Base-by-base conservation (phyloP, 1,284 basidiomycete genomes). In the Sutorius eximius region DNA sequence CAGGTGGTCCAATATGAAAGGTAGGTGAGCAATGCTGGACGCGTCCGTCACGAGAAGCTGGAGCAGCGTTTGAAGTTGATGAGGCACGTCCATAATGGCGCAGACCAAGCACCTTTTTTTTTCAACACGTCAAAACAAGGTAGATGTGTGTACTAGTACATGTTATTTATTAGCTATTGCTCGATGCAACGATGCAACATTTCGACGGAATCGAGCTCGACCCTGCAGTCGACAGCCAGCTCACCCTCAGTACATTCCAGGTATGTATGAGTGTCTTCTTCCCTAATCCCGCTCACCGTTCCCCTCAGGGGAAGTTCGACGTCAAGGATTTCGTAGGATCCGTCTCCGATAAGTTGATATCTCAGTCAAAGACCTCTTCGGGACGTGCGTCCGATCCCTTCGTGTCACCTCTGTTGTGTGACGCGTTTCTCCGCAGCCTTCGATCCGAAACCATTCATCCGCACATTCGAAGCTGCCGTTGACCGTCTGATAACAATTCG, bases 401-500 rank as follows among this genome's bases (percentile, higher is more conserved):
- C 47, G 18, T 34, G 2, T 27, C 29, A 16, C 27, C 34, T 29
- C 24, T 22, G 15, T 30, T 41, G 3, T 29, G 32, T 58, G 51
- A 62, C 56, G 46, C 55, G 32, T 49, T 51, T 27, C 58, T 34
- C 33, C 33, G 40, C 61, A 95, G 94, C 95, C 2, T 98, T 98
- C 71, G 88, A 98, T 68, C 93, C 96, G 0, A 85, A 88, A 62
- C 94, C 97, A 0, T 98, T 98, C 73, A 91, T 98, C 58, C 78
- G 83, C 50, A 93, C 91, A 0, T 96, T 99, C 64, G 95, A 98
- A 66, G 84, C 86, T 13, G 90, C 93, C 0, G 85, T 98, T 6
- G 94, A 97, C 71, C 83, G 82, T 53, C 82, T 99, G 32, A 89
- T 97, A 48, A 78, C 85, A 2, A 82, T 98, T 5, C 82, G 95